These are phyloP conservation scores for Macrocybe gigantea DNA, from an alignment of 768 basidiomycete species.

Conservation along the genomic window DNA sequence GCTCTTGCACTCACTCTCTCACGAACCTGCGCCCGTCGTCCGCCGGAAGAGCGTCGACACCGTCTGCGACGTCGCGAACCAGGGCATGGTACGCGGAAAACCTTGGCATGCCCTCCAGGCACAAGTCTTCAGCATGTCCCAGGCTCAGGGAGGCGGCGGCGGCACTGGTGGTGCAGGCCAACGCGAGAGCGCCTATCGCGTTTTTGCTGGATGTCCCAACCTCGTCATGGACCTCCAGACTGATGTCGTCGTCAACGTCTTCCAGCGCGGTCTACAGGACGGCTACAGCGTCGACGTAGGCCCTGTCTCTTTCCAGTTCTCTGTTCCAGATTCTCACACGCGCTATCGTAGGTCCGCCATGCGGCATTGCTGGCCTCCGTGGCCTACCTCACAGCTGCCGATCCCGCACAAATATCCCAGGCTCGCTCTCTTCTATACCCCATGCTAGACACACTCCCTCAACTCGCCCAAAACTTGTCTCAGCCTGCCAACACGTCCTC, in stretches of 20 bases:
- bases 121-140: conserved; percentile 63
- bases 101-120: conserved; percentile 82
- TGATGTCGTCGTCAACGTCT: conserved; percentile 60
- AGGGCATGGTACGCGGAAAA: conserved; percentile 66
- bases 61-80: conserved; percentile 68
- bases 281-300: conserved; percentile 53
- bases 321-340: background rate
- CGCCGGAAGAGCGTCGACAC: conserved; percentile 71
- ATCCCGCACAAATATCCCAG: conserved; percentile 54
- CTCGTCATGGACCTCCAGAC: conserved; percentile 73
- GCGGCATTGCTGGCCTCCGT: conserved; percentile 68
- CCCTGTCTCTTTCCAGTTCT: background rate
- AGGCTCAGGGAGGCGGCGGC: conserved; percentile 18
- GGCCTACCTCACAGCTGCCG: conserved; percentile 61
- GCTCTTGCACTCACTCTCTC: conserved; percentile 61
- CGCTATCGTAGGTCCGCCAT: conserved; percentile 51
- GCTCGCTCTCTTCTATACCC: conserved; percentile 56
- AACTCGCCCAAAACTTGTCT: conserved; percentile 36
- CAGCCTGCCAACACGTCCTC: conserved; percentile 10
- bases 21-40: conserved; percentile 54
- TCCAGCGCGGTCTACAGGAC: conserved; percentile 67
- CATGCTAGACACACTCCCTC: conserved; percentile 70
- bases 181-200: conserved; percentile 60
- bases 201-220: conserved; percentile 72
- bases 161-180: conserved; percentile 20